Conservation (phyloP, 2,329 filamentous ascomycete species). For the Grosmannia penicillata region DNA sequence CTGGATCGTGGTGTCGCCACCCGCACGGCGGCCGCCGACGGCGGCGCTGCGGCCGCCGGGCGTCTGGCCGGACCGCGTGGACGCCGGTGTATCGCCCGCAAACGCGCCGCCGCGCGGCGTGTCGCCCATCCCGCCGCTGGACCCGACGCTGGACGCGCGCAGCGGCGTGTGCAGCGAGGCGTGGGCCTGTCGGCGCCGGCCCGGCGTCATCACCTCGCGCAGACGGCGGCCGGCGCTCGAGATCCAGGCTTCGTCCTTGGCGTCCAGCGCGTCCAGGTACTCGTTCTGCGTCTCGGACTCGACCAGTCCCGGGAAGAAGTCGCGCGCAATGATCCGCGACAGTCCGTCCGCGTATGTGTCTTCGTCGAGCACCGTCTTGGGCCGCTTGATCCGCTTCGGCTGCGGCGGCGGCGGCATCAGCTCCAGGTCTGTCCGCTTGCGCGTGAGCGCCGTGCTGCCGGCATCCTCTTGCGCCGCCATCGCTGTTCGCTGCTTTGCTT, state of each 20-base stretch:
- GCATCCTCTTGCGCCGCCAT: slow-evolving; percentile 7
- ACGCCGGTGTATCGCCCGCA: slow-evolving; percentile 59
- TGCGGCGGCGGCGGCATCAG: slow-evolving; percentile 81
- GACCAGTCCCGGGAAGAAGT: slow-evolving; percentile 87
- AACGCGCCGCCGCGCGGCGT: slow-evolving; percentile 58
- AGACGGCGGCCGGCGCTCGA: slow-evolving; percentile 60
- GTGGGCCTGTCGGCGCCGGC: slow-evolving; percentile 22
- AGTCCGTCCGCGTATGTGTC: slow-evolving; percentile 83
- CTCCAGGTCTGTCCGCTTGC: slow-evolving; percentile 53
- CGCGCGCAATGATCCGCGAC: slow-evolving; percentile 86
- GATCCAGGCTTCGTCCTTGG: slow-evolving; percentile 76
- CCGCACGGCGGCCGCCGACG: not conserved
- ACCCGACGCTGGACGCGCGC: not conserved
- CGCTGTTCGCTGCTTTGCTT: not conserved
- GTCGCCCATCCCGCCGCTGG: slow-evolving; percentile 10
- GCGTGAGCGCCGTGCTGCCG: slow-evolving; percentile 44
- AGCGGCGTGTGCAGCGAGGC: not conserved
- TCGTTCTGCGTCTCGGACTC: slow-evolving; percentile 82
- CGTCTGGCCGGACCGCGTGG: slow-evolving; percentile 20
- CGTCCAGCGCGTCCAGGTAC: slow-evolving; percentile 82
- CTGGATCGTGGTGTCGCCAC: slow-evolving; percentile 34
- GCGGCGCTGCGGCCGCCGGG: not conserved
- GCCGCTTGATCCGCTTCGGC: slow-evolving; percentile 81
- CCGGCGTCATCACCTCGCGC: slow-evolving; percentile 69
- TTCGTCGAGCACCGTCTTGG: slow-evolving; percentile 77